phyloP scores from a whole-genome alignment of 2,329 filamentous ascomycete species.

The Penicillium sumatraense region DNA sequence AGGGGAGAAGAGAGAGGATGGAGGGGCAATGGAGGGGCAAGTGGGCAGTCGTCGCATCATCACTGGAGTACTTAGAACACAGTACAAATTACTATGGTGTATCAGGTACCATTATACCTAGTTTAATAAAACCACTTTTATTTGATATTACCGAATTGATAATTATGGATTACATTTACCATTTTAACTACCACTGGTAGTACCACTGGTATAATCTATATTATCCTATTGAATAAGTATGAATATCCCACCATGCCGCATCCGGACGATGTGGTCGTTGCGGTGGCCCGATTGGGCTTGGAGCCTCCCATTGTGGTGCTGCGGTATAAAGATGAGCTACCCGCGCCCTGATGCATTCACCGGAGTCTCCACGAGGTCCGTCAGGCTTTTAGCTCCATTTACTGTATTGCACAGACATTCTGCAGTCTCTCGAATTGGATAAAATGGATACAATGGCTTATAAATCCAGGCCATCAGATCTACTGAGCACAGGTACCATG shows the following conservation, averaged over 20 bases:
- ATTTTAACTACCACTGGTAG: too few species aligned
- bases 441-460: neutral
- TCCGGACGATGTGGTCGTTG: neutral
- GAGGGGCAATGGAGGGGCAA: neutral
- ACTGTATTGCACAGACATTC: too few species aligned
- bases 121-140: too few species aligned
- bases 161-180: too few species aligned
- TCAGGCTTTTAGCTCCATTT: neutral
- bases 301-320: neutral
- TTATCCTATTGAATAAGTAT: too few species aligned
- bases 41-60: neutral
- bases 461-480: neutral
- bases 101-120: too few species aligned
- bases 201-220: neutral
- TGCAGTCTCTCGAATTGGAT: too few species aligned
- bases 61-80: neutral
- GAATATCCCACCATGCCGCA: neutral
- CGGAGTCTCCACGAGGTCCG: neutral
- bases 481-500: too few species aligned
- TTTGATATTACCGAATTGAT: too few species aligned
- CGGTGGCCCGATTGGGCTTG: conserved; percentile 3
- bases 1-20: neutral
- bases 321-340: neutral
- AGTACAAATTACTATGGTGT: neutral
- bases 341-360: conserved; percentile 1